These are phyloP conservation scores for Macrocybe gigantea DNA, from an alignment of 768 basidiomycete genomes.

Conservation along the genomic window DNA sequence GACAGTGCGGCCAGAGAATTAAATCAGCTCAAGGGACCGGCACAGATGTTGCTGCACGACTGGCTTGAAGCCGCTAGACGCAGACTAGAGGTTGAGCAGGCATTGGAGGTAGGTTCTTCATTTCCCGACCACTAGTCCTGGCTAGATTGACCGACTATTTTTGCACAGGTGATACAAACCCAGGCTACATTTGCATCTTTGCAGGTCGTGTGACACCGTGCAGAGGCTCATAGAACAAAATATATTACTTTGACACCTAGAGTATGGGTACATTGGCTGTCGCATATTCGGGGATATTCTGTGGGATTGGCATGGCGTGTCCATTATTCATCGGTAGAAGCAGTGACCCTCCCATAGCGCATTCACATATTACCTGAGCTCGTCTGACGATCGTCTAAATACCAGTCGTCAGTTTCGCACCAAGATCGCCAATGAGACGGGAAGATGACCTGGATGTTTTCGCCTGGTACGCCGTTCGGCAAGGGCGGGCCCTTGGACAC, in stretches of 20 bases:
- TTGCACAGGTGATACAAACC: conserved; percentile 64
- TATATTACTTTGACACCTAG: background rate
- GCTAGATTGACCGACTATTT: conserved; percentile 2
- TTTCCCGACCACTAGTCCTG: background rate
- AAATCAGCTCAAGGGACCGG: conserved; percentile 83
- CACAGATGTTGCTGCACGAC: conserved; percentile 67
- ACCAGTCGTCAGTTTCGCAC: background rate
- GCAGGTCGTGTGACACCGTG: conserved; percentile 52
- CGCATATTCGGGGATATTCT: background rate
- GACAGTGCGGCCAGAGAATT: conserved; percentile 87
- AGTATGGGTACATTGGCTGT: no score
- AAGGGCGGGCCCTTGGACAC: conserved; percentile 41
- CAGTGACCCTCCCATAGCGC: conserved; percentile 47
- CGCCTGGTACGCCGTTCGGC: conserved; percentile 30
- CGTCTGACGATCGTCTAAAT: conserved; percentile 65
- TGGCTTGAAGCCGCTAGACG: conserved; percentile 89
- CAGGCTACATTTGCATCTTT: conserved; percentile 82
- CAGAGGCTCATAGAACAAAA: background rate
- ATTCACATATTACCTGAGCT: conserved; percentile 86
- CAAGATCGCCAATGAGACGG: conserved; percentile 6
- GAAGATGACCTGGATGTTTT: conserved; percentile 43
- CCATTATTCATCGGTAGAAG: conserved; percentile 12
- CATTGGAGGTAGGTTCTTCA: conserved; percentile 60
- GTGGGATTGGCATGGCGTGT: background rate
- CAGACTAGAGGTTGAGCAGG: conserved; percentile 88